A percentile compares a stretch with the other conserved stretches of the same genome.
Evolutionary conservation across 768 basidiomycete genomes (phyloP).

Genomic region (Xerocomellus intermedius): DNA sequence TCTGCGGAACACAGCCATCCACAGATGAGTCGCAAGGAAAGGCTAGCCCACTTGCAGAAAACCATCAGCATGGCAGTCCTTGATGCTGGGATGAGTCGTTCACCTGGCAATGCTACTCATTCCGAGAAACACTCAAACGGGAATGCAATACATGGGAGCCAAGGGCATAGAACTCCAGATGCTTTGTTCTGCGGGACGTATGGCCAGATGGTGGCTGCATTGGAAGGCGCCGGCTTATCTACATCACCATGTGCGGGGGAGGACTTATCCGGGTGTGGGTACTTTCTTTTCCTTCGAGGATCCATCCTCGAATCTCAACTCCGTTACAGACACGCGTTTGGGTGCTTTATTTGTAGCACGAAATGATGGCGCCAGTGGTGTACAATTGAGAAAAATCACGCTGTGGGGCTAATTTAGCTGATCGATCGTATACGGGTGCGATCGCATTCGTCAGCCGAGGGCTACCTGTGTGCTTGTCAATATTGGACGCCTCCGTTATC

Average conservation of each 20-base stretch:
- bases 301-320: background rate
- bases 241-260: slow-evolving; percentile 31
- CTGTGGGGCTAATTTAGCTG: slow-evolving; percentile 37
- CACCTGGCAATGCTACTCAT: slow-evolving; percentile 17
- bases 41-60: slow-evolving; percentile 32
- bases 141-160: background rate
- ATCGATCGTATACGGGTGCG: background rate
- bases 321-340: slow-evolving; percentile 36
- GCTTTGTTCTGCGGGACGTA: slow-evolving; percentile 44
- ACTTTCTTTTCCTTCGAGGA: background rate
- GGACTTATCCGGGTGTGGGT: slow-evolving; percentile 34
- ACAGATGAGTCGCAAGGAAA: slow-evolving; percentile 20
- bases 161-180: slow-evolving; percentile 20
- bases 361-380: slow-evolving; percentile 24
- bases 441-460: background rate
- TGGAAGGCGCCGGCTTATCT: slow-evolving; percentile 37
- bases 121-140: background rate
- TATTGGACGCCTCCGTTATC: background rate
- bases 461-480: background rate
- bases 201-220: slow-evolving; percentile 41
- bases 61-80: slow-evolving; percentile 38
- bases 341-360: slow-evolving; percentile 42
- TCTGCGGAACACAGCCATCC: slow-evolving; percentile 2
- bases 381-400: slow-evolving; percentile 41
- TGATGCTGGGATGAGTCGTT: slow-evolving; percentile 40